Base-by-base conservation (phyloP, 805 yeast species). In the Komagataella kurtzmanii region DNA sequence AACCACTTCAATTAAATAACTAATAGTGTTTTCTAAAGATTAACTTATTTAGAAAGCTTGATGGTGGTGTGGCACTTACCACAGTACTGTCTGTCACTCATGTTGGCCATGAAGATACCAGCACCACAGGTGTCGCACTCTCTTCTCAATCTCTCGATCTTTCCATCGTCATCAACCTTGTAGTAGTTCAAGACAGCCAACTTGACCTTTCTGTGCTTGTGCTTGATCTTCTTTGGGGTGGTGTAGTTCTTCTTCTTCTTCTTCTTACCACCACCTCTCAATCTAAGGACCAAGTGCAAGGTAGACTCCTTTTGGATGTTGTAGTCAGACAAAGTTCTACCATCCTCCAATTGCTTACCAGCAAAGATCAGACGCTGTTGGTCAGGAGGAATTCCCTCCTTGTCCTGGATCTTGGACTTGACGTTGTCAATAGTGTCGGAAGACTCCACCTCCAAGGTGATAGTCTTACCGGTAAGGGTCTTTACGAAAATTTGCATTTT, bases 211-310 rank as follows among this genome's bases (percentile, higher is more conserved):
- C 87, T 93, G 86, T 88, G 97, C 86, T 89, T 90, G 95, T 93
- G 98, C 80, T 79, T 88, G 80, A 93, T 88, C 86, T 90, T 95
- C 90, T 93, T 93, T 82, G 99, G 99, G 72, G 98, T 91, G 80
- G 98, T 91, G 91, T 91, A 93, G 73, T 89, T 97, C 95, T 91
- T 91, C 97, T 93, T 93, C 93, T 93, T 93, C 85, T 96, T 91
- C 93, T 93, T 93, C 88, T 90, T 93, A 81, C 96, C 96, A 82
- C 95, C 95, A 65, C 70, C 97, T 83, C 97, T 88, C 76, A 89
- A 84, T 84, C 97, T 90, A 60, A 90, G 80, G 65, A 90, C 97
- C 75, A 90, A 81, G 74, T 90, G 97, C 58, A 91, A 76, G 61
- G 99, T 91, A 58, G 99, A 91, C 81, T 91, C 99, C 86, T 91